Evolutionary conservation across 2,329 filamentous ascomycete genomes (phyloP), one percentile per base, ranked within the genome.

Genomic region (Aspergillus ruber): DNA sequence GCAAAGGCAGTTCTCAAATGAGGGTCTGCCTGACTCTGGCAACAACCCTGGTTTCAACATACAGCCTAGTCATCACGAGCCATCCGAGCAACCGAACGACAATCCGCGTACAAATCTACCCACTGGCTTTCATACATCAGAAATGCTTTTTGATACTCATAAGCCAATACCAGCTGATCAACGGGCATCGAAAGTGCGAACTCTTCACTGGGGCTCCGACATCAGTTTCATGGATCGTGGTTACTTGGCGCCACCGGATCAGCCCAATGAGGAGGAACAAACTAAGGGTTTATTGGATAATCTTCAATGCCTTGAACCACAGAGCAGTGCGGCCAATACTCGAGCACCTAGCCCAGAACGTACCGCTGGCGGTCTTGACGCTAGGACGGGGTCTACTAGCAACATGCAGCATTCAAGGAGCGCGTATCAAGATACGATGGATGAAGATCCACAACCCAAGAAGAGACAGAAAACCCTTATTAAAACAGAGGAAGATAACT

Each of bases 171-270:
- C 62, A 2, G 56, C 56, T 17, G 66, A 66, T 50, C 65, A 66
- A 50, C 66, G 65, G 58, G 66, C 66, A 32, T 67, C 61, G 48
- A 73, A 58, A 74, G 58, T 57, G 17, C 60, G 63, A 9, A 59
- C 64, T 45, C 72, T 85, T 40, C 78, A 80, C 51, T 88, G 82
- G 79, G 85, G 85, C 8, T 85, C 85, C 1, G 85, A 88, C 63
- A 64, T 75, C n/a, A 80, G 73, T 48, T 88, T 88, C 61, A 75
- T 71, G 51, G 63, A 74, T 5, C 78, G 80, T 56, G 76, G 74
- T n/a, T 88, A 83, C 56, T 69, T 79, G 6, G 78, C 82, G 1
- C 72, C 73, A 8, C 73, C 76, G 6, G 69, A 75, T 49, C 76
- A 79, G 55, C 81, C 84, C 33, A 80, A 80, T 2, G 72, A 74